Evolutionary conservation across 257 asterid genomes (phyloP).

Genomic region (Jaltomata sinuosa): DNA sequence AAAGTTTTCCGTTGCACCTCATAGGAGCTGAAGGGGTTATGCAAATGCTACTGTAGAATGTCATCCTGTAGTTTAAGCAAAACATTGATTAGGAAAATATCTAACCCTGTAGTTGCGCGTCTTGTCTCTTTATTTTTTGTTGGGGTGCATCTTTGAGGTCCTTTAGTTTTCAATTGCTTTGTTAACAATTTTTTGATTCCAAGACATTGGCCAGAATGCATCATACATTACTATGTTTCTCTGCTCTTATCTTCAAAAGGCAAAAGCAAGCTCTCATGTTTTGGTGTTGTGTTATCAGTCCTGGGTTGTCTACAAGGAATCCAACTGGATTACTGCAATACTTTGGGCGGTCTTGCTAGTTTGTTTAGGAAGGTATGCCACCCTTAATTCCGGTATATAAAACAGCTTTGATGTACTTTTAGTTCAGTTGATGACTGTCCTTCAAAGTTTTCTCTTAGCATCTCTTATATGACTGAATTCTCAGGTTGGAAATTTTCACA

Average conservation of each 20-base stretch:
- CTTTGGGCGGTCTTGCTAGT: conserved; percentile 54
- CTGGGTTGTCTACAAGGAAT: conserved; percentile 70
- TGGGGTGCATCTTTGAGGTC: not conserved
- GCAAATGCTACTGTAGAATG: not conserved
- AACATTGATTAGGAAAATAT: not conserved
- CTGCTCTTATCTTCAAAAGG: not conserved
- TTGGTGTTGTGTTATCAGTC: conserved; percentile 30
- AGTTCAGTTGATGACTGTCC: not conserved
- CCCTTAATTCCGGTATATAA: not conserved
- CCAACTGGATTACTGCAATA: conserved; percentile 44
- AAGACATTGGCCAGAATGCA: not conserved
- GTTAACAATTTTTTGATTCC: not conserved
- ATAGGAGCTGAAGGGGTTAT: not conserved
- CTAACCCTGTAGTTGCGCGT: not conserved
- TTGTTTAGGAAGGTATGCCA: conserved; percentile 68
- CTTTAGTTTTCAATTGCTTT: not conserved
- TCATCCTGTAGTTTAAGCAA: not conserved
- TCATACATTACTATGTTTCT: not conserved
- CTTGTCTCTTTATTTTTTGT: not conserved
- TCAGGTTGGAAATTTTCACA: not conserved
- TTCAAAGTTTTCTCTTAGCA: not conserved
- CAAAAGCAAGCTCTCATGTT: not conserved
- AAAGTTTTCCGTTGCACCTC: not conserved
- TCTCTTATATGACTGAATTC: not conserved
- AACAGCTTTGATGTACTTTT: not conserved